These are phyloP conservation scores for Ceratocystiopsis minuta DNA, from an alignment of 2,329 filamentous ascomycete genomes.

Conservation along the genomic window DNA sequence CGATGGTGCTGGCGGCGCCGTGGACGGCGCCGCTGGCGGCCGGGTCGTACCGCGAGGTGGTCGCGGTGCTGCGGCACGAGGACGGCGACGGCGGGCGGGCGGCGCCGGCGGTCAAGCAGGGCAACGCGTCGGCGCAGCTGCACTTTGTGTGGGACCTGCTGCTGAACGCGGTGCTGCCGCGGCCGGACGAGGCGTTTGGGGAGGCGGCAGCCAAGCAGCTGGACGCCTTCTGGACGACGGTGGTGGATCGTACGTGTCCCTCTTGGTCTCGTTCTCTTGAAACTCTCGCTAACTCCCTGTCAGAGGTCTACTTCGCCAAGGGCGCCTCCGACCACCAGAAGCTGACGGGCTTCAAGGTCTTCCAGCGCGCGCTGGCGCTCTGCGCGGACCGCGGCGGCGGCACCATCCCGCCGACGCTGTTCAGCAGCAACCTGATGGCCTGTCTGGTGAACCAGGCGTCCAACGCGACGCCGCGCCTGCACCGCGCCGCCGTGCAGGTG, in stretches of 20 bases:
- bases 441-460: slow-evolving; percentile 71
- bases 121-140: slow-evolving; percentile 61
- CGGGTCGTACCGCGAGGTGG: slow-evolving; percentile 49
- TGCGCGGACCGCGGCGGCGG: slow-evolving; percentile 6
- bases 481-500: slow-evolving; percentile 60
- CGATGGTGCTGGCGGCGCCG: slow-evolving; percentile 47
- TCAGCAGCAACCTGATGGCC: slow-evolving; percentile 67
- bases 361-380: slow-evolving; percentile 52
- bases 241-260: slow-evolving; percentile 43
- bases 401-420: slow-evolving; percentile 40
- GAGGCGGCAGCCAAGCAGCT: slow-evolving; percentile 1
- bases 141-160: slow-evolving; percentile 81
- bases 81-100: slow-evolving; percentile 29
- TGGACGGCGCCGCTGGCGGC: slow-evolving; percentile 64
- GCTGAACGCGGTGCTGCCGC: slow-evolving; percentile 25
- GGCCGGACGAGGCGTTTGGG: not conserved
- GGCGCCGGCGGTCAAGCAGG: slow-evolving; percentile 32
- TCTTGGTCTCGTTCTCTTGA: too few species aligned
- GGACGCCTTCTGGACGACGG: slow-evolving; percentile 16
- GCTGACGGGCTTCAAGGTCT: slow-evolving; percentile 77
- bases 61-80: slow-evolving; percentile 59
- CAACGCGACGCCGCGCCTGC: slow-evolving; percentile 59
- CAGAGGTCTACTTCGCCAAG: slow-evolving; percentile 59
- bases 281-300: too few species aligned
- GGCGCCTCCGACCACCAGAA: slow-evolving; percentile 76